These are phyloP conservation scores for Stephanodiscus minutulus DNA, from an alignment of 108 stramenopile species.

Conservation along the genomic window DNA sequence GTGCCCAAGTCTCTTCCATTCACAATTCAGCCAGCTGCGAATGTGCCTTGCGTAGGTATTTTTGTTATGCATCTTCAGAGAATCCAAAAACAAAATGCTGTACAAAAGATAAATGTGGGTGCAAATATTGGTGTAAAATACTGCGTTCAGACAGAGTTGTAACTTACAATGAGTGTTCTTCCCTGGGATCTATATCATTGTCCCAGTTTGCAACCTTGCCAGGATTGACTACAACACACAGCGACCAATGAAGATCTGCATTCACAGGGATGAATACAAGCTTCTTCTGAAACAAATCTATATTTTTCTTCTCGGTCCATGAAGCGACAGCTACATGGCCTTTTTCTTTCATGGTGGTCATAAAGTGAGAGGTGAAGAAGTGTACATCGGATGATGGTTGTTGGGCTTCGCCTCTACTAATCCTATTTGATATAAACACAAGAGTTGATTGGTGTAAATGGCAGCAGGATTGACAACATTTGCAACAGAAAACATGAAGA, in stretches of 20 bases:
- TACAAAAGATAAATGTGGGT: conserved; percentile 5
- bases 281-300: conserved; percentile 88
- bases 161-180: conserved; percentile 37
- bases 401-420: conserved; percentile 22
- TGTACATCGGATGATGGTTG: conserved; percentile 46
- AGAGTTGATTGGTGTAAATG: neutral
- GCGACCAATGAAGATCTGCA: conserved; percentile 93
- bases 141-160: neutral
- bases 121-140: neutral
- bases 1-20: conserved; percentile 63
- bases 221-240: conserved; percentile 93
- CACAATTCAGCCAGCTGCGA: conserved; percentile 73
- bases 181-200: neutral
- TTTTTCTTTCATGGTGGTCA: conserved; percentile 66
- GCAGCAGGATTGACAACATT: no score
- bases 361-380: conserved; percentile 90
- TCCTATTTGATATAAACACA: conserved; percentile 31
- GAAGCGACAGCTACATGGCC: conserved; percentile 69
- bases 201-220: conserved; percentile 50
- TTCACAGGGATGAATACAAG: conserved; percentile 94
- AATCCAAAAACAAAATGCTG: conserved; percentile 86
- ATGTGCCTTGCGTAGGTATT: conserved; percentile 46
- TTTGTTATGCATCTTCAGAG: conserved; percentile 73
- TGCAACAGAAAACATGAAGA: neutral
- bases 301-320: conserved; percentile 81